A percentile compares a stretch with the other conserved stretches of the same genome.
Evolutionary conservation across 228 moss, liverwort and hornwort genomes (phyloP).

Genomic region (Sphagnum fallax): DNA sequence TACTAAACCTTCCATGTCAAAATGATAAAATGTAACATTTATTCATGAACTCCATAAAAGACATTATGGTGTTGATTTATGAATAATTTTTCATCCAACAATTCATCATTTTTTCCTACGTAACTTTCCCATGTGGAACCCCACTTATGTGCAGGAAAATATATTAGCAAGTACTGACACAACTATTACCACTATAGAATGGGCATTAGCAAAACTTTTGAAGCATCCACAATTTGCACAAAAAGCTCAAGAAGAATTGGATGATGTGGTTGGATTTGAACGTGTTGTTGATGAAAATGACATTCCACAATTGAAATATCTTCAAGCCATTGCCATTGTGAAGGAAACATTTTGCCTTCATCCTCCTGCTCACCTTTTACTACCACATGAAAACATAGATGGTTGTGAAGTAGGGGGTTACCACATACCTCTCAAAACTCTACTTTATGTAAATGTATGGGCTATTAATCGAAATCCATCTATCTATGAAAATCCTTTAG

Average conservation of each 20-base stretch:
- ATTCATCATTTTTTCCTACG: too few relatives aligned
- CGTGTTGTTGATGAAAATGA: constrained; percentile 1
- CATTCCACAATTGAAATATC: neutral
- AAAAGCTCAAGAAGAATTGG: constrained; percentile 2
- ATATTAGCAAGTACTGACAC: neutral
- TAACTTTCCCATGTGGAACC: too few relatives aligned
- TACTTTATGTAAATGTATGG: constrained; percentile 2
- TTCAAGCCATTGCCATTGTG: constrained; percentile 1
- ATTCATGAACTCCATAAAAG: too few relatives aligned
- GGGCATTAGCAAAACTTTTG: constrained; percentile 1
- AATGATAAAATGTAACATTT: too few relatives aligned
- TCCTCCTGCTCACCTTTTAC: neutral
- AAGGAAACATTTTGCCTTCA: constrained; percentile 4
- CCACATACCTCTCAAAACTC: neutral
- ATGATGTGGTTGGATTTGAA: neutral
- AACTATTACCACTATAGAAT: neutral
- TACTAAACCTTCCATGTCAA: too few relatives aligned
- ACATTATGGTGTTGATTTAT: too few relatives aligned
- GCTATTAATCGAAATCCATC: neutral
- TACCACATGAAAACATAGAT: neutral
- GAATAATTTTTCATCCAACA: too few relatives aligned
- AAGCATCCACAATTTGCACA: neutral
- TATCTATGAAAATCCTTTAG: neutral
- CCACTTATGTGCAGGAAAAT: neutral
- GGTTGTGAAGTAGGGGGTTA: neutral